These are phyloP conservation scores for Arthroderma sp. DNA, from an alignment of 2,329 filamentous ascomycete genomes.

Conservation along the genomic window DNA sequence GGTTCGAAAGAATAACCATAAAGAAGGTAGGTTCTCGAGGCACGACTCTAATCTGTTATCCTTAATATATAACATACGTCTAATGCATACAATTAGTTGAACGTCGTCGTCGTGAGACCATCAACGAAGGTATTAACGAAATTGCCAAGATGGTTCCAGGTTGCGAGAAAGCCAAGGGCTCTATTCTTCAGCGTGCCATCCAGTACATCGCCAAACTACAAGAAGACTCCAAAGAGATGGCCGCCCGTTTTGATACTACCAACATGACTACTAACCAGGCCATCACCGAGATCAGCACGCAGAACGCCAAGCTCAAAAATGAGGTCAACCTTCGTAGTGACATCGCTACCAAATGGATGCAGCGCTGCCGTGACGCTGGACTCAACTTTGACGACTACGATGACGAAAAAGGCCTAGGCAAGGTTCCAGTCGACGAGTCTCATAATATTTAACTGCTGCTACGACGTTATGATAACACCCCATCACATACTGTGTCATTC, in stretches of 20 bases:
- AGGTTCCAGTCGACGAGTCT: constrained; percentile 13
- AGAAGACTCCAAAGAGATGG: constrained; percentile 34
- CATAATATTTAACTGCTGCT: constrained; percentile 6
- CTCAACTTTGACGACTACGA: constrained; percentile 40
- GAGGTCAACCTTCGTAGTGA: constrained; percentile 81
- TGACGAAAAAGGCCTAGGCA: constrained; percentile 31
- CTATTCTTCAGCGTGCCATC: constrained; percentile 84
- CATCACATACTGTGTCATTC: neutral
- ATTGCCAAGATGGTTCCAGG: constrained; percentile 94
- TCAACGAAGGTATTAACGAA: constrained; percentile 98
- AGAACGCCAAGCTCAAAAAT: constrained; percentile 89
- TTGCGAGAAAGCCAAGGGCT: constrained; percentile 98
- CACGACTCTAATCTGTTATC: neutral
- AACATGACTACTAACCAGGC: constrained; percentile 36
- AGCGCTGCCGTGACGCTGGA: constrained; percentile 37
- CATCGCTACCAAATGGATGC: constrained; percentile 41
- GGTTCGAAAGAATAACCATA: constrained; percentile 92
- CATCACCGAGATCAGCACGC: constrained; percentile 75
- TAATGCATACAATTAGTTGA: constrained; percentile 56
- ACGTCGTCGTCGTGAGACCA: constrained; percentile 88
- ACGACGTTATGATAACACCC: neutral
- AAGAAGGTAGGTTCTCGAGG: constrained; percentile 61
- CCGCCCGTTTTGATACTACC: constrained; percentile 32
- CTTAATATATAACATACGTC: neutral
- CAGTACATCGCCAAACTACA: constrained; percentile 81